Evolutionary conservation across 1,284 basidiomycete genomes (phyloP).

Genomic region (Papiliotrema terrestris): DNA sequence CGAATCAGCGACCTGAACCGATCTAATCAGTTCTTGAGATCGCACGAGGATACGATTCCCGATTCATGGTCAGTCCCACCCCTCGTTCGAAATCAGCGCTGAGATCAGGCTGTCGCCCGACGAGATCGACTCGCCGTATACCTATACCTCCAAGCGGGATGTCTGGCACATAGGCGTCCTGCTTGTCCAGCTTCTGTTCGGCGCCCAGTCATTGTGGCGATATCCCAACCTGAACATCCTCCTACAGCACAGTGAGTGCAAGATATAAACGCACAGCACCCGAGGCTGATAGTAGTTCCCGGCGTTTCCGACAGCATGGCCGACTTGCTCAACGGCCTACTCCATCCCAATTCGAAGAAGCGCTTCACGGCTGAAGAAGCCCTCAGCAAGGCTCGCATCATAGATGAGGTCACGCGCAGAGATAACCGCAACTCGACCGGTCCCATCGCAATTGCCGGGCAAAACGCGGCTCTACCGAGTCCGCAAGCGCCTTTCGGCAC

Average conservation of each 20-base stretch:
- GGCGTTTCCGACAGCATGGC: slow-evolving; percentile 27
- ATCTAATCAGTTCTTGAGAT: slow-evolving; percentile 46
- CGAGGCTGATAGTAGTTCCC: slow-evolving; percentile 10
- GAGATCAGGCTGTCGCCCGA: slow-evolving; percentile 39
- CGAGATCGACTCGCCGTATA: slow-evolving; percentile 45
- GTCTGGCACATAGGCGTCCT: slow-evolving; percentile 47
- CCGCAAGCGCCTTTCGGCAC: slow-evolving; percentile 24
- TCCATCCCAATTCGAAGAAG: slow-evolving; percentile 38
- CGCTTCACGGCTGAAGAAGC: slow-evolving; percentile 44
- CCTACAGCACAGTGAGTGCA: slow-evolving; percentile 35
- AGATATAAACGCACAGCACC: neutral
- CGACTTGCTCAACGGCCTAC: slow-evolving; percentile 35
- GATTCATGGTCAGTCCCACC: slow-evolving; percentile 38
- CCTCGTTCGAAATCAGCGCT: neutral
- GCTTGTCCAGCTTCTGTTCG: slow-evolving; percentile 43
- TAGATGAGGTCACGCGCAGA: slow-evolving; percentile 12
- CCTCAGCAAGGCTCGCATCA: slow-evolving; percentile 23
- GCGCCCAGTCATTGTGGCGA: slow-evolving; percentile 29
- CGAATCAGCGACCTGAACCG: slow-evolving; percentile 46
- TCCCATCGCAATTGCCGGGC: neutral
- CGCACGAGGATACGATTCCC: slow-evolving; percentile 28
- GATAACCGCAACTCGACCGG: neutral
- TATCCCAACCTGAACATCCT: slow-evolving; percentile 37
- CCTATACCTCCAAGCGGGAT: slow-evolving; percentile 43
- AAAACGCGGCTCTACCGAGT: neutral